These are phyloP conservation scores for Climacium dendroides DNA, from an alignment of 225 moss, liverwort and hornwort genomes.

Conservation along the genomic window DNA sequence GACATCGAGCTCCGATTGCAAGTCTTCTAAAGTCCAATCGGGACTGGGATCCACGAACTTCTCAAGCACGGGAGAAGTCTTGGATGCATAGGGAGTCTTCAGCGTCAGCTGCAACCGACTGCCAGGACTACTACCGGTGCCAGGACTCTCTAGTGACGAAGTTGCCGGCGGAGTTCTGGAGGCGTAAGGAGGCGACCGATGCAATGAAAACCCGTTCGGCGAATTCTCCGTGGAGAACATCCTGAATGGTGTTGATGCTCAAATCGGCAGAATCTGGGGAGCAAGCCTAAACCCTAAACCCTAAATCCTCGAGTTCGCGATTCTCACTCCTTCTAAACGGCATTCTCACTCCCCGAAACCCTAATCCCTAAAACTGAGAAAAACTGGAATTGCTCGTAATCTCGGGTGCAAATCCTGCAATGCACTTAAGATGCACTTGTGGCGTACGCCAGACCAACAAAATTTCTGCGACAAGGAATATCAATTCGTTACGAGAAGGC, in stretches of 20 bases:
- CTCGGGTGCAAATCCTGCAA: not conserved
- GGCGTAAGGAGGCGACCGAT: conserved; percentile 32
- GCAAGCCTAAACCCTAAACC: not conserved
- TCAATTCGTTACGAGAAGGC: not conserved
- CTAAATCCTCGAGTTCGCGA: not conserved
- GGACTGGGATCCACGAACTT: conserved; percentile 60
- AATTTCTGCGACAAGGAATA: not conserved
- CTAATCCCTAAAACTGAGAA: too few relatives aligned
- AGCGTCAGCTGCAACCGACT: conserved; percentile 19
- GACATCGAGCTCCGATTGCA: conserved; percentile 56
- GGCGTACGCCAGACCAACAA: not conserved
- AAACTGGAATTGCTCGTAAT: not conserved
- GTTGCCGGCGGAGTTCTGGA: not conserved
- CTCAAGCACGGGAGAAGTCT: conserved; percentile 18
- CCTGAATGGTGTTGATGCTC: not conserved
- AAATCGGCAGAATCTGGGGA: not conserved
- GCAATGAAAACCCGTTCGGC: not conserved
- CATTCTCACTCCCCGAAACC: not conserved
- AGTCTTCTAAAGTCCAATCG: conserved; percentile 60
- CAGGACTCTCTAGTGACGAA: not conserved
- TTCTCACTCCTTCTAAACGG: not conserved
- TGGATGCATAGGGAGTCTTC: conserved; percentile 10
- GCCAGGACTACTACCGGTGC: not conserved
- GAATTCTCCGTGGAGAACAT: conserved; percentile 10
- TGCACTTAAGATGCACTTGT: not conserved